Percentiles rank a stretch among this genome's conserved stretches.
These are phyloP conservation scores for Prunus armeniaca DNA, from an alignment of 306 rosid species.

Conservation along the genomic window DNA sequence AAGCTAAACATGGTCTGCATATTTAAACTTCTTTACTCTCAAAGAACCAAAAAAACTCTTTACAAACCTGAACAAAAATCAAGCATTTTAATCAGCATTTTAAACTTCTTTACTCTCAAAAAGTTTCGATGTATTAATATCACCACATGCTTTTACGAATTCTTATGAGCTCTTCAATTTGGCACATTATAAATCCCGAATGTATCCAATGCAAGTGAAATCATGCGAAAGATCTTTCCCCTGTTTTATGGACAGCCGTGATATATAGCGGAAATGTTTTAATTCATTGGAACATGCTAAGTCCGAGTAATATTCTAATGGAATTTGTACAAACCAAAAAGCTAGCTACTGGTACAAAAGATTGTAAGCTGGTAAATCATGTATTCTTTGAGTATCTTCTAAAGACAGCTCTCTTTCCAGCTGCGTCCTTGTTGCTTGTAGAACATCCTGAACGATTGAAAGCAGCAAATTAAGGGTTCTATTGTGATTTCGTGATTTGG, in stretches of 20 bases:
- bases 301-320: not conserved
- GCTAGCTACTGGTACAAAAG: constrained; percentile 57
- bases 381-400: constrained; percentile 69
- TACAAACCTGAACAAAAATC: constrained; percentile 69
- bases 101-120: constrained; percentile 12
- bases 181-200: no score
- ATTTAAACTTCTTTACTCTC: not conserved
- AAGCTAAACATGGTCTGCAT: not conserved
- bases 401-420: constrained; percentile 85
- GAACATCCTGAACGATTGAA: constrained; percentile 66
- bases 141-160: not conserved
- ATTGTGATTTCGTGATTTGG: not conserved
- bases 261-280: not conserved
- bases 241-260: not conserved
- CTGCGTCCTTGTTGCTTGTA: constrained; percentile 71
- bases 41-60: not conserved
- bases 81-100: constrained; percentile 88
- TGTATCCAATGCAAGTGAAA: not conserved
- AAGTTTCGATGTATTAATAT: not conserved
- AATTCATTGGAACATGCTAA: not conserved
- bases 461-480: constrained; percentile 5
- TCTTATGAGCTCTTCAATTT: not conserved
- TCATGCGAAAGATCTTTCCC: not conserved
- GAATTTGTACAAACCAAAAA: constrained; percentile 1
- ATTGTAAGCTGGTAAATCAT: constrained; percentile 87